These are phyloP conservation scores for Ustilago curta DNA, from an alignment of 1,284 basidiomycete species.

Conservation along the genomic window DNA sequence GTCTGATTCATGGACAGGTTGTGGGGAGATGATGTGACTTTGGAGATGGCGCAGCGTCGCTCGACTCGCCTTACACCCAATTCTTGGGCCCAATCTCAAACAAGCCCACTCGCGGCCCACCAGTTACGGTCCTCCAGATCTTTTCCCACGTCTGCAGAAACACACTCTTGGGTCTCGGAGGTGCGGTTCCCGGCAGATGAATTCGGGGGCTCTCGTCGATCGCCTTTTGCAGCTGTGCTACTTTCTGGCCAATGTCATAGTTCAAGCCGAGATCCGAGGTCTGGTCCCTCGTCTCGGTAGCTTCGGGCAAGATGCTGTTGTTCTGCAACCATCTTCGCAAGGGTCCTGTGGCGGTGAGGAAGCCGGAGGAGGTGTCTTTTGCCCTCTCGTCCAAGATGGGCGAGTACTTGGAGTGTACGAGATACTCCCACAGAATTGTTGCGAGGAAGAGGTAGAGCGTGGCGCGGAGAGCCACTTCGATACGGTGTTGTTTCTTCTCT, in stretches of 20 bases:
- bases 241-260: slow-evolving; percentile 18
- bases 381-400: slow-evolving; percentile 34
- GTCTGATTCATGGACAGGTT: too few species aligned
- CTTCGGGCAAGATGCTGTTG: slow-evolving; percentile 34
- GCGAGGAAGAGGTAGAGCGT: slow-evolving; percentile 29
- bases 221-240: slow-evolving; percentile 3
- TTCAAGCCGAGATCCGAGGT: slow-evolving; percentile 31
- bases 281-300: slow-evolving; percentile 12
- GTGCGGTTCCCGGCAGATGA: slow-evolving; percentile 15
- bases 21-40: too few species aligned
- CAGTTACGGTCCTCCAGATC: slow-evolving; percentile 16
- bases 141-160: slow-evolving; percentile 31
- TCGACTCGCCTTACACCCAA: slow-evolving; percentile 11
- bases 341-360: slow-evolving; percentile 29
- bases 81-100: slow-evolving; percentile 42
- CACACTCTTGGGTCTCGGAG: slow-evolving; percentile 26
- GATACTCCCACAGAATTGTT: slow-evolving; percentile 46
- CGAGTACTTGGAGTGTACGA: slow-evolving; percentile 45
- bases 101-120: slow-evolving; percentile 21
- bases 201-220: slow-evolving; percentile 26
- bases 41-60: too few species aligned
- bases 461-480: slow-evolving; percentile 35
- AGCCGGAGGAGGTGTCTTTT: slow-evolving; percentile 23
- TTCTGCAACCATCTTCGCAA: slow-evolving; percentile 44
- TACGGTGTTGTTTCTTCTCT: slow-evolving; percentile 28